phyloP scores from a whole-genome alignment of 2,329 filamentous ascomycete species.

The Berkeleyomyces rouxiae region DNA sequence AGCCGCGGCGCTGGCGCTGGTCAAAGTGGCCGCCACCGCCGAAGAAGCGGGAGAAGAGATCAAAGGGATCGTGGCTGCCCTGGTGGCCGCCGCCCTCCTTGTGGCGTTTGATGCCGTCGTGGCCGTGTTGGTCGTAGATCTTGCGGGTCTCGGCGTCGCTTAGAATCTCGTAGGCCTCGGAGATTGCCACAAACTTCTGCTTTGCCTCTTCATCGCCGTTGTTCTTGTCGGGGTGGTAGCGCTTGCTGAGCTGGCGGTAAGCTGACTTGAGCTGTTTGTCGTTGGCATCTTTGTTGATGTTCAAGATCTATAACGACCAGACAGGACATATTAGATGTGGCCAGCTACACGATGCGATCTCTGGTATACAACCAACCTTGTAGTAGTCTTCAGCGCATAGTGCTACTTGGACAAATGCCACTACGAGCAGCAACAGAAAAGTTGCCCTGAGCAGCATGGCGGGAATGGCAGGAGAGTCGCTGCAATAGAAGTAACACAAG shows the following conservation, averaged over 20 bases:
- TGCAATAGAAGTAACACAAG: not conserved
- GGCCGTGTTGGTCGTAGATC: constrained; percentile 87
- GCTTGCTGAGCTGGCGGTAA: constrained; percentile 83
- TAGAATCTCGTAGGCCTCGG: constrained; percentile 88
- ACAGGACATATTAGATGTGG: not conserved
- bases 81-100: constrained; percentile 50
- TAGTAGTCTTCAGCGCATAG: constrained; percentile 59
- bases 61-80: constrained; percentile 69
- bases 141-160: constrained; percentile 62
- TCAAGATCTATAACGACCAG: constrained; percentile 44
- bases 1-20: constrained; percentile 62
- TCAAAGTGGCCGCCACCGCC: constrained; percentile 78
- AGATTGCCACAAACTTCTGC: constrained; percentile 82
- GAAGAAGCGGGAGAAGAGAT: constrained; percentile 93
- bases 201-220: constrained; percentile 66
- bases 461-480: not conserved
- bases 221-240: constrained; percentile 96
- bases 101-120: constrained; percentile 77
- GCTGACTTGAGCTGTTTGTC: constrained; percentile 87
- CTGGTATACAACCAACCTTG: constrained; percentile 34
- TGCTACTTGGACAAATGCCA: constrained; percentile 37
- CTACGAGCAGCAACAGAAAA: constrained; percentile 30
- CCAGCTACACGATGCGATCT: not conserved
- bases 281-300: constrained; percentile 59
- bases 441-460: constrained; percentile 29